A percentile compares a stretch with the other conserved stretches of the same genome.
phyloP scores from a whole-genome alignment of 2,329 filamentous ascomycete genomes.

The Pseudogymnoascus sp. region DNA sequence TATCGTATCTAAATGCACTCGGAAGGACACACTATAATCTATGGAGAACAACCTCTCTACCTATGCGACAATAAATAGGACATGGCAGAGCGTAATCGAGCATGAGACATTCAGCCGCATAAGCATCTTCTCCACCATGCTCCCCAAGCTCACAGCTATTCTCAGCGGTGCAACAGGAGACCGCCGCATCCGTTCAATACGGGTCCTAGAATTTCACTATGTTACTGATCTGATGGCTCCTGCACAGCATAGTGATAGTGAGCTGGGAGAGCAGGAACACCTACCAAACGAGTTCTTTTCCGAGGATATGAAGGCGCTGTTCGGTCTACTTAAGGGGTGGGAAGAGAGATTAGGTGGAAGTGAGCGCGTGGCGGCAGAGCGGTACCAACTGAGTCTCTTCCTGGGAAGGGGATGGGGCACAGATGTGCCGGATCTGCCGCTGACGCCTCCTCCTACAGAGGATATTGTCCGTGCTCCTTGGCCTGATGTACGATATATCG shows the following conservation, averaged over 20 bases:
- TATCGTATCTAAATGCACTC: neutral
- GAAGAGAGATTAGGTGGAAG: neutral
- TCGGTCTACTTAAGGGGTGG: neutral
- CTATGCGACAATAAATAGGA: neutral
- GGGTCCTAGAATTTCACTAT: neutral
- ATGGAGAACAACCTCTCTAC: neutral
- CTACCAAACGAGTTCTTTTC: neutral
- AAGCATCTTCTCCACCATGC: neutral
- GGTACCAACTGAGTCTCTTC: neutral
- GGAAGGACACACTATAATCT: too few species aligned
- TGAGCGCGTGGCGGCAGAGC: neutral
- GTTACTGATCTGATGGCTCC: neutral
- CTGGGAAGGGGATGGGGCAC: neutral
- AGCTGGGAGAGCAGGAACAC: neutral
- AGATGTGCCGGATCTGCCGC: neutral
- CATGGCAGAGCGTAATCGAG: neutral
- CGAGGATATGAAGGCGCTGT: neutral
- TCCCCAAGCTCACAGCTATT: neutral
- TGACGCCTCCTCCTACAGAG: neutral
- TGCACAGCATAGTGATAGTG: neutral
- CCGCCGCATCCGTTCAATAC: neutral
- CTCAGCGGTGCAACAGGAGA: neutral
- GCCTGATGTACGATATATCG: neutral
- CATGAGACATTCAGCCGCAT: neutral
- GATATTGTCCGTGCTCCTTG: too few species aligned